Conservation (phyloP, 176 grass and related monocot species). For the Musa beccarii region DNA sequence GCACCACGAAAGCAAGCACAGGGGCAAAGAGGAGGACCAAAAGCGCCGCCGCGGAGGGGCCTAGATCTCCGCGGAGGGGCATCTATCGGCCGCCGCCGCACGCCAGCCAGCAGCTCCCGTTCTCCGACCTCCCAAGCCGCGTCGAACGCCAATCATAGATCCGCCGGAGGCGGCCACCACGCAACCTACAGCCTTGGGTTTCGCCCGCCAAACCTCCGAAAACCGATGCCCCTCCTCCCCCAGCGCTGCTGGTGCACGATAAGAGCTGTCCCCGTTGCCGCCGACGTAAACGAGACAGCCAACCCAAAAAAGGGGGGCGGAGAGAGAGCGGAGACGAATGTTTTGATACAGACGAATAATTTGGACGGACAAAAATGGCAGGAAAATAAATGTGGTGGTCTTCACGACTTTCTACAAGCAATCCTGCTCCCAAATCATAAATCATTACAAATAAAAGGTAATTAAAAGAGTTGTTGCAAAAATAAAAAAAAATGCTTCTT, state of each 20-base stretch:
- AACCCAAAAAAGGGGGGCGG: not conserved
- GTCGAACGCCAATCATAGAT: not conserved
- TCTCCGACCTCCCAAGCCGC: not conserved
- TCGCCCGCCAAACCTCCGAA: not conserved
- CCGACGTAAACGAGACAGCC: not conserved
- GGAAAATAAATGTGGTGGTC: not conserved
- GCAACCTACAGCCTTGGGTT: not conserved
- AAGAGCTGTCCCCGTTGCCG: not conserved
- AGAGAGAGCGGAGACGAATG: not conserved
- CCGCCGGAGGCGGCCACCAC: not conserved
- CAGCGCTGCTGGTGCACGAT: not conserved
- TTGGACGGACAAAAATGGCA: not conserved
- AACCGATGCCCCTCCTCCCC: not conserved
- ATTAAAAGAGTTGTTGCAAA: no score
- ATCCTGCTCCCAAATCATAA: no score
- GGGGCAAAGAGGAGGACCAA: slow-evolving; percentile 22
- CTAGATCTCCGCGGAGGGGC: not conserved
- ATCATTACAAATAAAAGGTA: no score
- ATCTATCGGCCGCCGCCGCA: not conserved
- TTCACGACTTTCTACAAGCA: not conserved
- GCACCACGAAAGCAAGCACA: slow-evolving; percentile 22
- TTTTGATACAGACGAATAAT: not conserved
- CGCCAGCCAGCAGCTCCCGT: not conserved
- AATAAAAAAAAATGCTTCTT: no score
- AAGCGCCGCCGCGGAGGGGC: slow-evolving; percentile 19